Conservation (phyloP, 2,329 filamentous ascomycete species). For the Monosporascus ibericus region DNA sequence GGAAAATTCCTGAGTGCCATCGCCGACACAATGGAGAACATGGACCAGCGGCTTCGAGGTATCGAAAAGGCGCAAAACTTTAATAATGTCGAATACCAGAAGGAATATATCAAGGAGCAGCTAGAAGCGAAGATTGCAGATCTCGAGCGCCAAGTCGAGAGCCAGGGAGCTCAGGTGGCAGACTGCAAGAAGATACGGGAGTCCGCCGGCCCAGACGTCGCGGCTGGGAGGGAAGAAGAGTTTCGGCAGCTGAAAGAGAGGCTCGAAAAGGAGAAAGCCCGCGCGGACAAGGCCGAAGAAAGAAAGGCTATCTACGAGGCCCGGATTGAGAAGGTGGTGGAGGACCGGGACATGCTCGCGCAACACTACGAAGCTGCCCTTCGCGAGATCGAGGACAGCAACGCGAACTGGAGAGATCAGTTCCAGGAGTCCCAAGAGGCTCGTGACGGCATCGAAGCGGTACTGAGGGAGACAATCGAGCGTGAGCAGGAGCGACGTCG, state of each 20-base stretch:
- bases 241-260: background rate
- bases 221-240: background rate
- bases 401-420: background rate
- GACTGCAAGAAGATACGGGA: background rate
- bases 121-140: background rate
- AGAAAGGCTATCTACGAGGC: too few relatives aligned
- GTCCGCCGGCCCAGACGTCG: background rate
- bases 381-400: background rate
- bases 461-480: slow-evolving; percentile 57
- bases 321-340: background rate
- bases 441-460: background rate
- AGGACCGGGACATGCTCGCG: background rate
- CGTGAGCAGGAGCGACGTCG: slow-evolving; percentile 74
- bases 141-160: too few relatives aligned
- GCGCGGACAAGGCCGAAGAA: background rate
- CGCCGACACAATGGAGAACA: too few relatives aligned
- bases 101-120: background rate
- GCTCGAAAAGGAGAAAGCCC: background rate
- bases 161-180: too few relatives aligned
- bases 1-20: too few relatives aligned
- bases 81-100: background rate
- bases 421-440: background rate
- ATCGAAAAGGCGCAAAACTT: too few relatives aligned
- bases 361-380: background rate
- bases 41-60: too few relatives aligned